Conservation (phyloP, 2,329 filamentous ascomycete species). For the Huntiella moniliformis region DNA sequence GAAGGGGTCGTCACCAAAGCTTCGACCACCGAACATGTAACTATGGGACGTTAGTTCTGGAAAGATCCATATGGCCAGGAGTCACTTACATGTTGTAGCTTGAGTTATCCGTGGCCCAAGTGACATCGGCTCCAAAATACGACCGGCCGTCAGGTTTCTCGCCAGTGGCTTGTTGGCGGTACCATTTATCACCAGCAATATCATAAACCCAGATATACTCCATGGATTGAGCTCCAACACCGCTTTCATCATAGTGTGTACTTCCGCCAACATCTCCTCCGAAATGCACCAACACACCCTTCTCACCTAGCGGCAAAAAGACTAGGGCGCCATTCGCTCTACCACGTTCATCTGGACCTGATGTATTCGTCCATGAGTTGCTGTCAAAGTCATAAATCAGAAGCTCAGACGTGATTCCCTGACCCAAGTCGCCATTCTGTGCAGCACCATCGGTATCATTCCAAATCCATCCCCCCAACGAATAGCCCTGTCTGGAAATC, state of each 20-base stretch:
- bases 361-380: constrained; percentile 32
- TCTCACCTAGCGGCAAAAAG: constrained; percentile 40
- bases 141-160: constrained; percentile 31
- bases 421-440: constrained; percentile 16
- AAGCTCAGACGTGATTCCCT: constrained; percentile 30
- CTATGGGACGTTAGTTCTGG: constrained; percentile 18
- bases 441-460: constrained; percentile 35
- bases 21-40: constrained; percentile 41
- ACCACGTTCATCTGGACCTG: constrained; percentile 26
- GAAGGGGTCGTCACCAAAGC: constrained; percentile 24
- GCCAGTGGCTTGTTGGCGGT: constrained; percentile 36
- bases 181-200: constrained; percentile 40
- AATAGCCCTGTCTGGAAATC: constrained; percentile 36
- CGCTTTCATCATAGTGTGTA: constrained; percentile 26
- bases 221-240: constrained; percentile 27
- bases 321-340: constrained; percentile 42
- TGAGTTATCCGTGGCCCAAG: constrained; percentile 38
- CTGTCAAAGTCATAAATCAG: constrained; percentile 37
- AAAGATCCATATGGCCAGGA: not conserved
- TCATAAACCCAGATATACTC: constrained; percentile 40
- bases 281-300: constrained; percentile 41
- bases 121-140: constrained; percentile 42
- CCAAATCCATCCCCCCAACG: constrained; percentile 44
- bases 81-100: constrained; percentile 43
- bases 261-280: constrained; percentile 28